Percentiles rank a stretch among this genome's conserved stretches.
Evolutionary conservation across 116 monocot species (phyloP).

Genomic region (Dioscorea cayenensis): DNA sequence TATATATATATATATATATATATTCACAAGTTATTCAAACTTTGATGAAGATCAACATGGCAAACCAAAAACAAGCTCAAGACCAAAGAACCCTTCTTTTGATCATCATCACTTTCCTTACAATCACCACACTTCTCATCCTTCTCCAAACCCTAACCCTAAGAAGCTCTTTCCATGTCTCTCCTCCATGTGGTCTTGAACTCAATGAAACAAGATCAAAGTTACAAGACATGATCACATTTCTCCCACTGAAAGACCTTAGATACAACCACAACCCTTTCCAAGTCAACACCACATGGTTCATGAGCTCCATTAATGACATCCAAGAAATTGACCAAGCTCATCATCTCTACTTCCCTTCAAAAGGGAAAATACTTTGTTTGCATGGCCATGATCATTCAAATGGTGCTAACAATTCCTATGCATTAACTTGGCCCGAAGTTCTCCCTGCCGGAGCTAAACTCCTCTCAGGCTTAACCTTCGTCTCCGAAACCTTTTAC

Average conservation of each 20-base stretch:
- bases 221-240: conserved; percentile 26
- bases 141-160: conserved; percentile 21
- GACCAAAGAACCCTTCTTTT: background rate
- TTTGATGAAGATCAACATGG: background rate
- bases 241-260: conserved; percentile 67
- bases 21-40: no score
- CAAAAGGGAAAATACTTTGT: conserved; percentile 33
- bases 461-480: conserved; percentile 32
- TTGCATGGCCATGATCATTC: conserved; percentile 16
- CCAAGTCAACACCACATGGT: conserved; percentile 50
- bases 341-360: conserved; percentile 37
- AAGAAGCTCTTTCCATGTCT: background rate
- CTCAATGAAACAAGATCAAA: conserved; percentile 10
- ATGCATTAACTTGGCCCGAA: conserved; percentile 25
- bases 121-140: conserved; percentile 14
- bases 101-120: conserved; percentile 12
- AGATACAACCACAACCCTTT: conserved; percentile 20
- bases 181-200: background rate
- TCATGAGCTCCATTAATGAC: conserved; percentile 73
- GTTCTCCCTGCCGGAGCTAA: conserved; percentile 26
- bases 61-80: background rate
- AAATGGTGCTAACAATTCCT: conserved; percentile 36
- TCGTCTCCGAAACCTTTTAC: conserved; percentile 42
- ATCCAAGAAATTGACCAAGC: conserved; percentile 16
- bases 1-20: no score